These are phyloP conservation scores for Candida neerlandica DNA, from an alignment of 1,139 yeast genomes.

Conservation along the genomic window DNA sequence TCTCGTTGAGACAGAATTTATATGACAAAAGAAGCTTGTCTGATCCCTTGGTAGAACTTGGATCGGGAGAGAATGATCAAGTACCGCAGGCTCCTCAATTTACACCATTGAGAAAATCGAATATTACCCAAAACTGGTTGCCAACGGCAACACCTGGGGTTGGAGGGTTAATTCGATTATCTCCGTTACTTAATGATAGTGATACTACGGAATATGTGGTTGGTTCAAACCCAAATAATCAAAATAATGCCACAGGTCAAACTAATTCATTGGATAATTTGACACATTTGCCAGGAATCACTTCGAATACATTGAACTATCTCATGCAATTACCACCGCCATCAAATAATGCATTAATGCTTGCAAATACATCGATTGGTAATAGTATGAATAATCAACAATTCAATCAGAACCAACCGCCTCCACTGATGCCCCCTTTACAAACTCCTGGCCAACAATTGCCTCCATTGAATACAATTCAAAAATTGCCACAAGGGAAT, in stretches of 20 bases:
- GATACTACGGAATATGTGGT: slow-evolving; percentile 25
- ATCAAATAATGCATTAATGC: neutral
- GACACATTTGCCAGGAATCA: slow-evolving; percentile 21
- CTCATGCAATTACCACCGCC: slow-evolving; percentile 7
- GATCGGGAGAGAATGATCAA: neutral
- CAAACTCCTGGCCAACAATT: slow-evolving; percentile 37
- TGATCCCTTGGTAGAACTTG: slow-evolving; percentile 3
- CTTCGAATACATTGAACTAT: slow-evolving; percentile 3
- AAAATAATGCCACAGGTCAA: neutral
- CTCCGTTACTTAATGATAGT: slow-evolving; percentile 39
- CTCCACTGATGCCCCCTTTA: slow-evolving; percentile 23
- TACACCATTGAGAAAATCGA: slow-evolving; percentile 15
- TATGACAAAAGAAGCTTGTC: slow-evolving; percentile 7
- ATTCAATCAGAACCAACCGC: neutral
- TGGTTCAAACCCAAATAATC: slow-evolving; percentile 2
- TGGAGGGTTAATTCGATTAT: slow-evolving; percentile 31
- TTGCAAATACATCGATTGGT: neutral
- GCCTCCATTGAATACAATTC: slow-evolving; percentile 42
- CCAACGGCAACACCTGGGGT: slow-evolving; percentile 14
- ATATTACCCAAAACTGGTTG: slow-evolving; percentile 23
- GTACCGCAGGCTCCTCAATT: slow-evolving; percentile 2
- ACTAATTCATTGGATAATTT: slow-evolving; percentile 21
- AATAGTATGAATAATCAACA: neutral
- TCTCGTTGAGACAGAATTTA: slow-evolving; percentile 13
- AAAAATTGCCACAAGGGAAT: slow-evolving; percentile 26